A percentile compares a stretch with the other conserved stretches of the same genome.
These are phyloP conservation scores for Alternaria incomplexa DNA, from an alignment of 2,329 filamentous ascomycete species.

Conservation along the genomic window DNA sequence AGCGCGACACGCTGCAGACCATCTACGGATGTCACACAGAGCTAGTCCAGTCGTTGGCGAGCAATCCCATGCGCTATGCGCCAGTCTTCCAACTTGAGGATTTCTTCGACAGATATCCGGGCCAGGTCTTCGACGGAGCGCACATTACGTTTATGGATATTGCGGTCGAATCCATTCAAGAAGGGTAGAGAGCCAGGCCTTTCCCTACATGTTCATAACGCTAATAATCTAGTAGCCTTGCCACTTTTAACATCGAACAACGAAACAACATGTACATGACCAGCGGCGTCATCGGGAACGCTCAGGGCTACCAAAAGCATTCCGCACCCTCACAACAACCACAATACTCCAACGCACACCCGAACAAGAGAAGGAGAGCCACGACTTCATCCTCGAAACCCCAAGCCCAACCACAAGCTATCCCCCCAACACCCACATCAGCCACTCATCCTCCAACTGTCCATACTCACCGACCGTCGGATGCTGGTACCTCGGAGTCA, in stretches of 20 bases:
- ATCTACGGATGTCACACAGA: constrained; percentile 81
- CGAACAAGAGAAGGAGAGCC: constrained; percentile 45
- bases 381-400: constrained; percentile 35
- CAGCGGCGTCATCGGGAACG: constrained; percentile 33
- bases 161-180: constrained; percentile 64
- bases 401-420: constrained; percentile 25
- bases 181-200: constrained; percentile 53
- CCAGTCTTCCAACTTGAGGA: constrained; percentile 85
- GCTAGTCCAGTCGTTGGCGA: constrained; percentile 74
- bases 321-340: constrained; percentile 28
- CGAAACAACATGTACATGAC: constrained; percentile 48
- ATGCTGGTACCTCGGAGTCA: constrained; percentile 30
- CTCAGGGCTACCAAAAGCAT: constrained; percentile 36
- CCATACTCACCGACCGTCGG: constrained; percentile 25
- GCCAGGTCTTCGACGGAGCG: constrained; percentile 73
- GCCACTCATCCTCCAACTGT: constrained; percentile 33
- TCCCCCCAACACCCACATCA: constrained; percentile 40
- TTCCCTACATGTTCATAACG: neutral
- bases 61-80: constrained; percentile 73
- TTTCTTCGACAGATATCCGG: constrained; percentile 84
- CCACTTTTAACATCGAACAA: constrained; percentile 46
- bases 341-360: constrained; percentile 38
- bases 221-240: constrained; percentile 32
- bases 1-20: constrained; percentile 76
- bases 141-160: constrained; percentile 76